Evolutionary conservation across 345 rosid genomes (phyloP), one percentile per base, ranked within the genome.

Genomic region (Brassica rapa): DNA sequence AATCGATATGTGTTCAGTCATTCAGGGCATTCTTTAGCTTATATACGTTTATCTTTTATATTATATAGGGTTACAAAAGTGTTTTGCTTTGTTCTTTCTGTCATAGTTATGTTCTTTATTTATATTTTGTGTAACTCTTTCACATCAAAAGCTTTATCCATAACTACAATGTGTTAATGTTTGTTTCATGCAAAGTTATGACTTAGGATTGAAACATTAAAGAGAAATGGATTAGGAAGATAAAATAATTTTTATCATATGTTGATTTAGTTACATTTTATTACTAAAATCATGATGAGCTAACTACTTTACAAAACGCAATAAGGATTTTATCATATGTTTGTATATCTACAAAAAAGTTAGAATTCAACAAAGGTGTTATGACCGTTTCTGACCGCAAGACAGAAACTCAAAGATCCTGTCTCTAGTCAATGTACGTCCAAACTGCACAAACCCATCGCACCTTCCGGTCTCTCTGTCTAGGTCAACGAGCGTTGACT

Each of bases 31-130:
- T 80, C 79, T 70, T 80, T 69, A 64, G 64, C 79, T 80, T 62
- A 70, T 80, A 64, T 75, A 70, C 61, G 66, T 74, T 70, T 74
- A 69, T 80, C 78, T 63, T 73, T 63, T 64, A 63, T 62, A 80
- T 74, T 16, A 53, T 53, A 74, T 53, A 74, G 83, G 75, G 46
- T 37, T 80, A 74, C 75, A 68, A 61, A 39, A 79, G 70, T 29
- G 65, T 69, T 46, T 75, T 69, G 68, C 76, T 8, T 39, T 68
- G 29, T 79, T 68, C 10, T 23, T 37, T 32, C 33, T 71, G 43
- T 78, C 41, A 35, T 79, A 74, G 82, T 61, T 79, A 37, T 72
- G 53, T 33, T 57, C 53, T 49, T 39, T 49, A n/a, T 49, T 49
- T 49, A 49, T 60, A 30, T 71, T 30, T 39, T 15, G 51, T 32